Percentiles rank a stretch among this genome's conserved stretches.
These are phyloP conservation scores for Fusarium lateritium DNA, from an alignment of 2,329 filamentous ascomycete genomes.

Conservation along the genomic window DNA sequence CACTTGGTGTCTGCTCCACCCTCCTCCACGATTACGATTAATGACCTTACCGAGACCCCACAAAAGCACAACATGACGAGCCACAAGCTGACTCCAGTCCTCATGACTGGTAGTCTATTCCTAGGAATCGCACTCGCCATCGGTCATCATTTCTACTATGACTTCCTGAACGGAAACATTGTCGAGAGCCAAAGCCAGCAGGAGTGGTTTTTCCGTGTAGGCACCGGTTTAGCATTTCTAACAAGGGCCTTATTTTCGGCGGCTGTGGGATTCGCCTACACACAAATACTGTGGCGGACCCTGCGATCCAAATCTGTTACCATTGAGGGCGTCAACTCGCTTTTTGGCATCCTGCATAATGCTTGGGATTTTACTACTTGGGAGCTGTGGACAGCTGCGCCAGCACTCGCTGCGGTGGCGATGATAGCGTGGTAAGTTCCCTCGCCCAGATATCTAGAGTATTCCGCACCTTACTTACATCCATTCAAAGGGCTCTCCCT, in stretches of 20 bases:
- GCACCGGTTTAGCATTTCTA: constrained; percentile 21
- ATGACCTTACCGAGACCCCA: neutral
- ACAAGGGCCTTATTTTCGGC: neutral
- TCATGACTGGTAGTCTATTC: constrained; percentile 14
- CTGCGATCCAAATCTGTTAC: neutral
- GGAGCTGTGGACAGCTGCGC: constrained; percentile 15
- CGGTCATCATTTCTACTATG: constrained; percentile 23
- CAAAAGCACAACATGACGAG: constrained; percentile 5
- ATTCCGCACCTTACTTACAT: neutral
- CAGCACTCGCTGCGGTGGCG: neutral
- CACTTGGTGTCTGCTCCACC: no score
- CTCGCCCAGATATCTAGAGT: no score
- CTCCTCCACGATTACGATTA: neutral
- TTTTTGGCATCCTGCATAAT: constrained; percentile 8
- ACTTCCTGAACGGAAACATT: neutral
- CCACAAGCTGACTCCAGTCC: constrained; percentile 2
- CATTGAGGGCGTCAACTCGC: constrained; percentile 5
- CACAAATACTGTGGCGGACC: constrained; percentile 21
- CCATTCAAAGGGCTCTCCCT: constrained; percentile 2
- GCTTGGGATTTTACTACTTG: neutral
- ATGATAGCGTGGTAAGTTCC: constrained; percentile 12
- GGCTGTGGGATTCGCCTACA: constrained; percentile 15
- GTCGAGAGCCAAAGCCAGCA: constrained; percentile 10
- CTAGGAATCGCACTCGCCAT: constrained; percentile 1
- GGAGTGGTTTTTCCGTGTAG: constrained; percentile 30